Conservation (phyloP, 495 filamentous ascomycete genomes). For the Neurospora intermedia region DNA sequence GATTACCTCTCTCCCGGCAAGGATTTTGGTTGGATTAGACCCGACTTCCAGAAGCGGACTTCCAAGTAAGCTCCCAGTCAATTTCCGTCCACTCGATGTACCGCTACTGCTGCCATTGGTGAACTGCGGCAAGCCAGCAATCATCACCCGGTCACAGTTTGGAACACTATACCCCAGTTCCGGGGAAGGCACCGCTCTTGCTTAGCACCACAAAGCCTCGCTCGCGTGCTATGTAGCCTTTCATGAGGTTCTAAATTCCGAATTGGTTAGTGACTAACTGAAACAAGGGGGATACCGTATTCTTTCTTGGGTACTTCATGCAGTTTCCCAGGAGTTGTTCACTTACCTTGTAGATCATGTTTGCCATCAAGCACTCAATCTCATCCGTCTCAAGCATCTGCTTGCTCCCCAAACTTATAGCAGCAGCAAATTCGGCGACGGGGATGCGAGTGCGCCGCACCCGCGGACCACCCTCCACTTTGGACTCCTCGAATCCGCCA, state of each 20-base stretch:
- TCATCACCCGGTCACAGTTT: background rate
- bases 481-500: constrained; percentile 64
- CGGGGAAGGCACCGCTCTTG: constrained; percentile 85
- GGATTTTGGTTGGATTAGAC: background rate
- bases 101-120: background rate
- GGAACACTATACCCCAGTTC: constrained; percentile 68
- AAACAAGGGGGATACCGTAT: background rate
- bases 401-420: constrained; percentile 45
- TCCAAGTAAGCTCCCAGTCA: background rate
- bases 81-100: background rate
- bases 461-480: constrained; percentile 46
- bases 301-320: background rate
- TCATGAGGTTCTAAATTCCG: constrained; percentile 67
- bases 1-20: background rate
- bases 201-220: constrained; percentile 81
- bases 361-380: constrained; percentile 88
- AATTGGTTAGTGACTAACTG: background rate
- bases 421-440: constrained; percentile 62
- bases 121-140: background rate
- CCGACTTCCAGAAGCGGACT: background rate
- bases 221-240: constrained; percentile 92
- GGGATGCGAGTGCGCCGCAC: constrained; percentile 68
- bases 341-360: constrained; percentile 91
- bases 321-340: background rate
- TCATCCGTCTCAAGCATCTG: constrained; percentile 74